These are phyloP conservation scores for Rhodamnia rubescens DNA, from an alignment of 345 rosid genomes.

Conservation along the genomic window DNA sequence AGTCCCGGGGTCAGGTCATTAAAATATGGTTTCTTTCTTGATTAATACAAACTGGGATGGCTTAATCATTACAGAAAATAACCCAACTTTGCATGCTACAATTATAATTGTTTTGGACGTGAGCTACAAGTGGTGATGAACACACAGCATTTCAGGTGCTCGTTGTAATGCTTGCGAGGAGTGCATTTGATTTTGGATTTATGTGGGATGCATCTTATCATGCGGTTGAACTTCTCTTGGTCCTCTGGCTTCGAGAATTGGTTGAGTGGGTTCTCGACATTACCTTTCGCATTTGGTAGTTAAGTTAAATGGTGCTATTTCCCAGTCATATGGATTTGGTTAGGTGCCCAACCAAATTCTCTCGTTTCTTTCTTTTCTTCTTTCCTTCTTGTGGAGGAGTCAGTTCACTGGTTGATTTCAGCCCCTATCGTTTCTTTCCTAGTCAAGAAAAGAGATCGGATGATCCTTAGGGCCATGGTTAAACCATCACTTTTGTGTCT, in stretches of 20 bases:
- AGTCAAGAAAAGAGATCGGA: not conserved
- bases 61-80: not conserved
- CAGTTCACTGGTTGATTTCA: not conserved
- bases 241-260: not conserved
- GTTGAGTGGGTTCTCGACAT: not conserved
- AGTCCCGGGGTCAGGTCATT: not conserved
- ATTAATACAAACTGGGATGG: not conserved
- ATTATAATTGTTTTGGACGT: not conserved
- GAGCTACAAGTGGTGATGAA: not conserved
- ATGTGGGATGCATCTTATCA: not conserved
- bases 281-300: not conserved
- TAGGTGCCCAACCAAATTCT: not conserved
- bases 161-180: conserved; percentile 1
- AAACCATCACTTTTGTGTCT: not conserved
- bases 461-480: not conserved
- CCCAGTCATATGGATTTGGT: not conserved
- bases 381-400: not conserved
- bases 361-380: not conserved
- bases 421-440: not conserved
- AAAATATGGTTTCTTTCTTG: not conserved
- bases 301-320: not conserved
- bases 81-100: not conserved
- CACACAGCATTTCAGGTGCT: not conserved
- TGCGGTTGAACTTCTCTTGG: not conserved
- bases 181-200: not conserved